phyloP scores from a whole-genome alignment of 805 yeast genomes.

The Vanderwaltozyma verrucispora region DNA sequence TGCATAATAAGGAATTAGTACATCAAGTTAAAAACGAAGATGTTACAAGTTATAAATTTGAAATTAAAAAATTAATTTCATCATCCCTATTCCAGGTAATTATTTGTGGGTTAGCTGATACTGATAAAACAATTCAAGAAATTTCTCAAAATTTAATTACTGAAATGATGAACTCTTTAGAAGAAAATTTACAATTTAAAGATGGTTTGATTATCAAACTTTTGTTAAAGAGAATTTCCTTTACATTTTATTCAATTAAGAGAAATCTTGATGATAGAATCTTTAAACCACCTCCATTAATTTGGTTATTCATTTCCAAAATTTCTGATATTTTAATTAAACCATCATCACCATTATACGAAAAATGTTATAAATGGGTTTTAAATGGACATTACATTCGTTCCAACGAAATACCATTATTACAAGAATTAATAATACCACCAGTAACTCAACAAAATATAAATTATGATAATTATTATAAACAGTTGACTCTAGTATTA shows the following conservation, averaged over 20 bases:
- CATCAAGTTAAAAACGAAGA: slow-evolving; percentile 26
- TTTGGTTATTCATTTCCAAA: slow-evolving; percentile 46
- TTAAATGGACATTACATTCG: slow-evolving; percentile 35
- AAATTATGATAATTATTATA: slow-evolving; percentile 36
- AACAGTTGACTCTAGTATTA: slow-evolving; percentile 59
- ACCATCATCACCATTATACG: slow-evolving; percentile 70
- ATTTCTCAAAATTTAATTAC: slow-evolving; percentile 37
- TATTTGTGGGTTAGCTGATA: slow-evolving; percentile 34
- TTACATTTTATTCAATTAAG: slow-evolving; percentile 20
- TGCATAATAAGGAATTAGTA: slow-evolving; percentile 59
- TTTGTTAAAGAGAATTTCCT: slow-evolving; percentile 35
- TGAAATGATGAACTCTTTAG: slow-evolving; percentile 36
- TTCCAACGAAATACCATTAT: slow-evolving; percentile 36
- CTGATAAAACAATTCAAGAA: slow-evolving; percentile 17
- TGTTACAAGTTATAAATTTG: slow-evolving; percentile 28
- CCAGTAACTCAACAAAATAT: slow-evolving; percentile 11
- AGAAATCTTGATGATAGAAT: slow-evolving; percentile 10
- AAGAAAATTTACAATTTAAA: slow-evolving; percentile 36
- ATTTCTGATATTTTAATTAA: slow-evolving; percentile 47
- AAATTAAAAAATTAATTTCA: slow-evolving; percentile 48
- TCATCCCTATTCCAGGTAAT: slow-evolving; percentile 41
- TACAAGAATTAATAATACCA: slow-evolving; percentile 24
- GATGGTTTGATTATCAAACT: slow-evolving; percentile 48
- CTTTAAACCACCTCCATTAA: slow-evolving; percentile 33
- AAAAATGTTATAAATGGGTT: slow-evolving; percentile 56